phyloP scores from a whole-genome alignment of 768 basidiomycete genomes.

The Zangia roseola region DNA sequence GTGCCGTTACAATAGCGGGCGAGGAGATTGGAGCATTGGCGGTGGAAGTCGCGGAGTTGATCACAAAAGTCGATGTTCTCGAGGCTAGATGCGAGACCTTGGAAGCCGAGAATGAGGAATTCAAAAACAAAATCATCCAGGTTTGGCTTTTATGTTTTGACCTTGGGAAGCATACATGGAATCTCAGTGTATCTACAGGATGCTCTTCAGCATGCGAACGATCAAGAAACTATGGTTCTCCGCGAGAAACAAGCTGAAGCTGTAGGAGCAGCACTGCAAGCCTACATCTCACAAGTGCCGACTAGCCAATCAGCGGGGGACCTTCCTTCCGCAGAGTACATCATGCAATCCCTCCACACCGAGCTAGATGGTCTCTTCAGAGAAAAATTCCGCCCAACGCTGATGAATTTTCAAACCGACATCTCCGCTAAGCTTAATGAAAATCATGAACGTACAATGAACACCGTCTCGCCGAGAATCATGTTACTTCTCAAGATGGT shows the following conservation, averaged over 20 bases:
- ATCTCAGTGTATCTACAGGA: slow-evolving; percentile 14
- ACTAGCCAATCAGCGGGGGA: slow-evolving; percentile 6
- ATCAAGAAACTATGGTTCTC: slow-evolving; percentile 14
- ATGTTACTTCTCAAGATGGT: slow-evolving; percentile 30
- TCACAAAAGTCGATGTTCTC: slow-evolving; percentile 26
- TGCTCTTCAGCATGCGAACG: slow-evolving; percentile 7
- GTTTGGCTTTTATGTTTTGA: slow-evolving; percentile 16
- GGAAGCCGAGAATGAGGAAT: slow-evolving; percentile 28
- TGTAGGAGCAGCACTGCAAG: slow-evolving; percentile 29
- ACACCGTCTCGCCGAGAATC: slow-evolving; percentile 28
- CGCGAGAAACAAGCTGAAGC: slow-evolving; percentile 31
- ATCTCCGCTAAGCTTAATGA: slow-evolving; percentile 23
- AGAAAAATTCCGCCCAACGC: slow-evolving; percentile 20
- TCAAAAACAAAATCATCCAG: slow-evolving; percentile 26
- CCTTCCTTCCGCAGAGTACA: slow-evolving; percentile 30
- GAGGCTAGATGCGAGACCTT: slow-evolving; percentile 21
- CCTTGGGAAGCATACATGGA: neutral
- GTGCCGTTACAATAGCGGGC: slow-evolving; percentile 16
- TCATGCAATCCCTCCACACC: slow-evolving; percentile 26
- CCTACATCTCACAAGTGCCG: slow-evolving; percentile 31
- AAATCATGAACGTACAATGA: slow-evolving; percentile 19
- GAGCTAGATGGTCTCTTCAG: slow-evolving; percentile 26
- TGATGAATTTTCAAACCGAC: slow-evolving; percentile 24
- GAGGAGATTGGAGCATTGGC: slow-evolving; percentile 33
- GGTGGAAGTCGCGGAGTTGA: slow-evolving; percentile 32